Evolutionary conservation across 768 basidiomycete species (phyloP), one percentile per base, ranked within the genome.

Genomic region (Trametes villosa): DNA sequence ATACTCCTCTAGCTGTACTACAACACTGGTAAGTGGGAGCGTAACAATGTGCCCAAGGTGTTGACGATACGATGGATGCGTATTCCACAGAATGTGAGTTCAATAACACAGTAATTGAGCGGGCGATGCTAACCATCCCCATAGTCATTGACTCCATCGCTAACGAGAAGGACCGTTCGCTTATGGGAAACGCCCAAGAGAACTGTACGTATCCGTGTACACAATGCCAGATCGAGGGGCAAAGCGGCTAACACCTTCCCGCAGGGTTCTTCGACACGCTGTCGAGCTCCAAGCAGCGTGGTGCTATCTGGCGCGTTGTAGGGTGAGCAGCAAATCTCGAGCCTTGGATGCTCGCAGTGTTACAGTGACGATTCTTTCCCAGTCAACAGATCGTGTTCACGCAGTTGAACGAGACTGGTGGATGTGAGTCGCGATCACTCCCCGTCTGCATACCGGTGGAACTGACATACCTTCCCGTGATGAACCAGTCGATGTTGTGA

Each of bases 341-440:
- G 26, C 33, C 13, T 29, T n/a, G 13, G 47, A 15, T 26, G 22
- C 36, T 2, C 9, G 27, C 33, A 11, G 26, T n/a, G 51, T 18
- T 41, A 6, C 33, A 9, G 46, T 31, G 9, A 15, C 40, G 27
- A 17, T 9, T 22, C 24, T 33, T 31, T 22, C 18, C 17, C 61
- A 82, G 83, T 9, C 83, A 85, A 64, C 85, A 85, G 65, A 79
- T 85, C 46, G 81, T 85, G 15, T 85, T 85, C 71, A 78, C 78
- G 9, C 79, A 81, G 64, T 67, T 85, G 11, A 72, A 77, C 50
- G 73, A 78, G 50, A 65, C 67, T 11, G 77, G 76, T 53, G 64
- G 57, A 55, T 76, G 77, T 80, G 65, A 53, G 74, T 73, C 8
- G 22, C 9, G 5, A 12, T 34, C 20, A 29, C 20, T 20, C 11